Base-by-base conservation (phyloP, 2,329 filamentous ascomycete species). In the Hymenoscyphus repandus region DNA sequence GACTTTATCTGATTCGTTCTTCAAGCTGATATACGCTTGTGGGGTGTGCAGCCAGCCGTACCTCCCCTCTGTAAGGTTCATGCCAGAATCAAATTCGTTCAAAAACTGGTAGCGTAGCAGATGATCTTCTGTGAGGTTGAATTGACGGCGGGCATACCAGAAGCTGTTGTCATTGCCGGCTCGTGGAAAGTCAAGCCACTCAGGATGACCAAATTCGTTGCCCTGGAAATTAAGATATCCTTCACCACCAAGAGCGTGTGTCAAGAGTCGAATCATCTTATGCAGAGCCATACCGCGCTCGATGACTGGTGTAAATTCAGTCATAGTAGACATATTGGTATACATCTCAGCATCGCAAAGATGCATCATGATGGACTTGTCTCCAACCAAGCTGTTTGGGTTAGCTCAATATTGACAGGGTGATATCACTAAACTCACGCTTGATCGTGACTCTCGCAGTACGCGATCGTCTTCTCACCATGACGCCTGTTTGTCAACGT, bases 161-260 rank as follows among this genome's bases (percentile, higher is more conserved):
- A 91, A 96, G 41, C 88, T 93, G 71, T 96, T 95, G 64, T 84
- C 74, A 72, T 96, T 96, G 52, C 93, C 93, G 64, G 85, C 90
- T 46, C 93, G 88, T 3, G 93, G 93, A 70, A 99, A 99, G 69
- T 99, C 93, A 36, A 99, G 86, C 93, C 93, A 99, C 70, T 99
- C 93, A 0, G 93, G 93, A 67, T 99, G 93, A 0, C 93, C 93
- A 65, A 99, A 99, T 70, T 99, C 93, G 70, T 99, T 99, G 54
- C 93, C 93, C 72, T 96, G 91, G 62, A 99, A 99, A 74, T 97
- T 99, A 47, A 99, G 86, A 66, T 96, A 99, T 36, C 92, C 93
- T 70, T 99, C 93, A 49, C 93, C 93, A 52, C 93, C 93, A 13
- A 99, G 80, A 38, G 78, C 81, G 67, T 99, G 92, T 1, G 93